Evolutionary conservation across 2,329 filamentous ascomycete species (phyloP).

Genomic region (Aspergillus caelatus): DNA sequence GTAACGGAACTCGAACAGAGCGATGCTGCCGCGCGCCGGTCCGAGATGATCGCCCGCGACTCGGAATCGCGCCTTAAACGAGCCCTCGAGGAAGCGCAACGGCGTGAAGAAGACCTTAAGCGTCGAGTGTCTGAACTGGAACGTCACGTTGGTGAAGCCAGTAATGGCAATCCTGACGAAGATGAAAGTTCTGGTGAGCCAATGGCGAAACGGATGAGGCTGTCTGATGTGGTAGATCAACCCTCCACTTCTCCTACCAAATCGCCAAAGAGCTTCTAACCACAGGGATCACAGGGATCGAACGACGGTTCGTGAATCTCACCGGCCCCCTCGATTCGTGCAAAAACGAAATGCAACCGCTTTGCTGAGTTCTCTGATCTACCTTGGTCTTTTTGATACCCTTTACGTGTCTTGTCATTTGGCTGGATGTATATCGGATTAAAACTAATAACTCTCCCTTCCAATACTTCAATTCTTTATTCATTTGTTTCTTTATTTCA

Average conservation of each 20-base stretch:
- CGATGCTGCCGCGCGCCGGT: slow-evolving; percentile 67
- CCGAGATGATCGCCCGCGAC: slow-evolving; percentile 58
- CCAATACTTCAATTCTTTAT: background rate
- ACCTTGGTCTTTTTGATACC: slow-evolving; percentile 42
- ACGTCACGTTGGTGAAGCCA: slow-evolving; percentile 47
- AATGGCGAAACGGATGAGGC: slow-evolving; percentile 58
- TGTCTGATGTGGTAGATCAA: slow-evolving; percentile 58
- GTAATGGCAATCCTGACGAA: slow-evolving; percentile 17
- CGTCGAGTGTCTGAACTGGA: slow-evolving; percentile 79
- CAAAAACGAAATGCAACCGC: slow-evolving; percentile 14
- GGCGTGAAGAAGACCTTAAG: slow-evolving; percentile 79
- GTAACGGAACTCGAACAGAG: slow-evolving; percentile 77
- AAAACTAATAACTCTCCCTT: slow-evolving; percentile 16
- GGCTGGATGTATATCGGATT: slow-evolving; percentile 34
- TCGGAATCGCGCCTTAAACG: slow-evolving; percentile 59
- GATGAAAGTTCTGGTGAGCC: slow-evolving; percentile 46
- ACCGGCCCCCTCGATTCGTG: background rate
- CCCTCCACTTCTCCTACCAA: slow-evolving; percentile 33
- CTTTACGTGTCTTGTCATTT: slow-evolving; percentile 39
- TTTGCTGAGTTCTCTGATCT: slow-evolving; percentile 31
- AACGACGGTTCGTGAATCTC: slow-evolving; percentile 13
- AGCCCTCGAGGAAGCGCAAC: slow-evolving; percentile 75
- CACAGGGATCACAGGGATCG: slow-evolving; percentile 9
- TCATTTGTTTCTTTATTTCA: background rate
- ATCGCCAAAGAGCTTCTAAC: slow-evolving; percentile 39